A percentile compares a stretch with the other conserved stretches of the same genome.
phyloP scores from a whole-genome alignment of 768 basidiomycete genomes.

The Obba rivulosa region DNA sequence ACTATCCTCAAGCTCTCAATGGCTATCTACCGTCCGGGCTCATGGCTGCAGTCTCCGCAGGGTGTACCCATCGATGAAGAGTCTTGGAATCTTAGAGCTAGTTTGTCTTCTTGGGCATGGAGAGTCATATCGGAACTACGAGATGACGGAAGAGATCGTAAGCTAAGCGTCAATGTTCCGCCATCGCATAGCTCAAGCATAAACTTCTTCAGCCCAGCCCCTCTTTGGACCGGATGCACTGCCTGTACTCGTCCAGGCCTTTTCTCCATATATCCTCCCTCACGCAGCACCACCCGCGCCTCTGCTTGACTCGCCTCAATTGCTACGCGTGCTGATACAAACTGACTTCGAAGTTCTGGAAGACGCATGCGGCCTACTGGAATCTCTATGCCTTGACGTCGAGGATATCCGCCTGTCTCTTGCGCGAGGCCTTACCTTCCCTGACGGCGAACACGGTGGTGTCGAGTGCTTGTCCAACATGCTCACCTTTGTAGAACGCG shows the following conservation, averaged over 20 bases:
- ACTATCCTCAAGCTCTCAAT: conserved; percentile 65
- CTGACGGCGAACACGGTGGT: conserved; percentile 46
- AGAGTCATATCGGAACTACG: conserved; percentile 66
- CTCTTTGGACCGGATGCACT: conserved; percentile 60
- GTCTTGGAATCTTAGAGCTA: conserved; percentile 60
- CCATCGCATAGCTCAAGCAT: background rate
- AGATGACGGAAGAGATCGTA: conserved; percentile 39
- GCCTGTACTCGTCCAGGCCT: conserved; percentile 53
- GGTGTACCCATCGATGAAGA: conserved; percentile 30
- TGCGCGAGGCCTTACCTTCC: conserved; percentile 58
- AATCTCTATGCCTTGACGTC: conserved; percentile 73
- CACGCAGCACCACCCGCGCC: conserved; percentile 30
- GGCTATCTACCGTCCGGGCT: conserved; percentile 67
- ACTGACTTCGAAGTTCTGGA: conserved; percentile 71
- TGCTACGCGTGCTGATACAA: conserved; percentile 42
- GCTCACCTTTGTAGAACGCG: conserved; percentile 70
- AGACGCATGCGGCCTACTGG: conserved; percentile 69
- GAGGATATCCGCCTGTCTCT: conserved; percentile 71
- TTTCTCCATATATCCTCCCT: conserved; percentile 59
- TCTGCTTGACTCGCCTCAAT: conserved; percentile 36
- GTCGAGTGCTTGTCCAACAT: conserved; percentile 57
- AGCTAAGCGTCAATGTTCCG: conserved; percentile 33
- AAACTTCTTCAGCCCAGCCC: conserved; percentile 28
- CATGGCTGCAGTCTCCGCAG: conserved; percentile 43
- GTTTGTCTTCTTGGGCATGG: conserved; percentile 75